Evolutionary conservation across 2,329 filamentous ascomycete species (phyloP).

Genomic region (Phyllosticta paracitricarpa): DNA sequence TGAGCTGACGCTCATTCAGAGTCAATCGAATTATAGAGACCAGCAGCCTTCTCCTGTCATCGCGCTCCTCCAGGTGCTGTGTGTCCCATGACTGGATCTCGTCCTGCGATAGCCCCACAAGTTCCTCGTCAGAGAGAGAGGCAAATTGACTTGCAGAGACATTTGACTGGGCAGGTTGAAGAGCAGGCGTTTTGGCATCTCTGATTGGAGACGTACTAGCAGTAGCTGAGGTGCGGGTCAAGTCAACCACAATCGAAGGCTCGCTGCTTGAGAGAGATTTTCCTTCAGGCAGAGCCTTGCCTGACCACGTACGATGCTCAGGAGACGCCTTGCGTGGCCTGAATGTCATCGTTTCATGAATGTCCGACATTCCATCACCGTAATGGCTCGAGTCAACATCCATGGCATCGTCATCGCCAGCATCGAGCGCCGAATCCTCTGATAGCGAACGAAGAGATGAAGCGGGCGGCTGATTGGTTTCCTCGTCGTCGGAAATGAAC

Average conservation of each 20-base stretch:
- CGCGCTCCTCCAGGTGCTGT: slow-evolving; percentile 24
- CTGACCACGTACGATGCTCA: no score
- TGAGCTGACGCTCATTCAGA: not conserved
- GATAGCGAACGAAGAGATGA: not conserved
- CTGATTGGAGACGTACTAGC: not conserved
- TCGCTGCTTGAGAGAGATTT: no score
- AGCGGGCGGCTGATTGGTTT: not conserved
- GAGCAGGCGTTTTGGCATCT: not conserved
- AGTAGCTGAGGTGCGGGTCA: no score
- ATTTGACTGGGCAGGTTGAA: not conserved
- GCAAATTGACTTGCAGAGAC: not conserved
- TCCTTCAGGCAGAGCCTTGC: no score
- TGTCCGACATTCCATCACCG: not conserved
- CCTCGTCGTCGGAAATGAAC: slow-evolving; percentile 39
- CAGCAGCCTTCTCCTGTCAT: slow-evolving; percentile 35
- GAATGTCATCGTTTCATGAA: not conserved
- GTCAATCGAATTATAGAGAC: slow-evolving; percentile 28
- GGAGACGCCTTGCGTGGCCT: no score
- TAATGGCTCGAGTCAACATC: not conserved
- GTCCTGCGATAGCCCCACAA: slow-evolving; percentile 13
- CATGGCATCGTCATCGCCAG: not conserved
- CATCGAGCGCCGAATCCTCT: not conserved
- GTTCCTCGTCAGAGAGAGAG: not conserved
- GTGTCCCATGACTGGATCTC: slow-evolving; percentile 25
- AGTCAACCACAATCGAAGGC: no score